Conservation (phyloP, 257 asterid genomes). For the Fraxinus pennsylvanica region DNA sequence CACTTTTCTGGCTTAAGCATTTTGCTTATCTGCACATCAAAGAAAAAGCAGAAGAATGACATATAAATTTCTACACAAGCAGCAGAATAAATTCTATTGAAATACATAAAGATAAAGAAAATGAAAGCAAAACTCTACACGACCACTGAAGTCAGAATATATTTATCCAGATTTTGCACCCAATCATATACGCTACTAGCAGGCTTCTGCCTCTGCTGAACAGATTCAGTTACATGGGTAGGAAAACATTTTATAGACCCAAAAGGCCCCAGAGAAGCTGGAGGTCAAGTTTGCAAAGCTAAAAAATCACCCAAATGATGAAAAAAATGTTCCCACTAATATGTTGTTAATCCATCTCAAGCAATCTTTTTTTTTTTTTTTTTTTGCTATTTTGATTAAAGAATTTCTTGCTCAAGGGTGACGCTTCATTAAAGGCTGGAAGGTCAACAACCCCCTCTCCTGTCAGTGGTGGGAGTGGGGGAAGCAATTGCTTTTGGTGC, state of each 20-base stretch:
- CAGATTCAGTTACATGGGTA: background rate
- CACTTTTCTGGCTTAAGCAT: constrained; percentile 98
- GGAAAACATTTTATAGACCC: background rate
- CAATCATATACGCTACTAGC: constrained; percentile 13
- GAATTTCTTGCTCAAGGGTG: background rate
- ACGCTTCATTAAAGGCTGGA: background rate
- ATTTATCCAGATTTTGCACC: constrained; percentile 14
- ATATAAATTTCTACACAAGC: constrained; percentile 15
- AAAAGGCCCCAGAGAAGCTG: background rate
- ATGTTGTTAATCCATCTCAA: background rate
- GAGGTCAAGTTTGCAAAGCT: constrained; percentile 23
- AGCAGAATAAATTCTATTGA: constrained; percentile 8
- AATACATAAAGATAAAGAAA: constrained; percentile 4
- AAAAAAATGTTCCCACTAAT: background rate
- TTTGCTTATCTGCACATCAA: constrained; percentile 64
- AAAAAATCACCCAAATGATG: constrained; percentile 8
- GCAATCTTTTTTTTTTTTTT: background rate
- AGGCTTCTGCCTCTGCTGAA: constrained; percentile 16
- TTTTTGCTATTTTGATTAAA: background rate
- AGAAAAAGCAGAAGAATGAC: constrained; percentile 17
- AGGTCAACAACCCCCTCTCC: background rate
- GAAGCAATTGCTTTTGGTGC: background rate
- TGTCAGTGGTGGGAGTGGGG: background rate
- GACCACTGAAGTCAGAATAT: constrained; percentile 23
- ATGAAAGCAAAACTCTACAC: constrained; percentile 10